Evolutionary conservation across 169 alveolate species (phyloP).

Genomic region (Theileria luwenshuni): DNA sequence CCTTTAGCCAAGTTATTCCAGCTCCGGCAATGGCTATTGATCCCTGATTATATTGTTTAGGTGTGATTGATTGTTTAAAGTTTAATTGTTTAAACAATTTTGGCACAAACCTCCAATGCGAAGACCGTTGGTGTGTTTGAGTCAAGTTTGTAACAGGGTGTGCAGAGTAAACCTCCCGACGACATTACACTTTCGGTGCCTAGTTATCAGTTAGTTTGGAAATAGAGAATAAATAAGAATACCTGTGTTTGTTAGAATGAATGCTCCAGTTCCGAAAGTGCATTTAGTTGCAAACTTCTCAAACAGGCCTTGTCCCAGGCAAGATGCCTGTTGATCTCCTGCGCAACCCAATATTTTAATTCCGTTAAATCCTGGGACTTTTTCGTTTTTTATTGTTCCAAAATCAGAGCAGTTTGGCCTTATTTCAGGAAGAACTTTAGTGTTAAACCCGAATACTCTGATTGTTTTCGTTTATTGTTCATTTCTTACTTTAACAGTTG

Average conservation of each 20-base stretch:
- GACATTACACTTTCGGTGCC: slow-evolving; percentile 83
- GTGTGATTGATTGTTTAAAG: not conserved
- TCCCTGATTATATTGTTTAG: slow-evolving; percentile 73
- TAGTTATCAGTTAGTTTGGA: not conserved
- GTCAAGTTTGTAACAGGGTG: slow-evolving; percentile 87
- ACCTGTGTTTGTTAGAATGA: slow-evolving; percentile 86
- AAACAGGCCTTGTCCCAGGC: slow-evolving; percentile 87
- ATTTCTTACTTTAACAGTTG: slow-evolving; percentile 77
- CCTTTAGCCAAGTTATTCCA: slow-evolving; percentile 87
- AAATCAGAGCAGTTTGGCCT: slow-evolving; percentile 71
- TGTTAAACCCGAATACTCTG: slow-evolving; percentile 54
- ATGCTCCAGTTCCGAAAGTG: slow-evolving; percentile 95
- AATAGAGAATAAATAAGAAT: too few species aligned
- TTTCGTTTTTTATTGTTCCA: slow-evolving; percentile 64
- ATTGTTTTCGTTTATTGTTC: slow-evolving; percentile 26
- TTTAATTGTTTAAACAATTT: not conserved
- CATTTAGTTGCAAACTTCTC: slow-evolving; percentile 85
- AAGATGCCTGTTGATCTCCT: slow-evolving; percentile 93
- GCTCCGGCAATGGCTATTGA: slow-evolving; percentile 94
- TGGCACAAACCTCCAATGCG: slow-evolving; percentile 84
- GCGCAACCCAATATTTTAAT: slow-evolving; percentile 86
- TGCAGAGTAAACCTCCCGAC: slow-evolving; percentile 86
- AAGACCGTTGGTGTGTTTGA: slow-evolving; percentile 73
- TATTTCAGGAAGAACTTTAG: slow-evolving; percentile 70
- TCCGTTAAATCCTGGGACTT: slow-evolving; percentile 68